phyloP scores from a whole-genome alignment of 2,329 filamentous ascomycete genomes.

The Pyrenochaeta sp. region DNA sequence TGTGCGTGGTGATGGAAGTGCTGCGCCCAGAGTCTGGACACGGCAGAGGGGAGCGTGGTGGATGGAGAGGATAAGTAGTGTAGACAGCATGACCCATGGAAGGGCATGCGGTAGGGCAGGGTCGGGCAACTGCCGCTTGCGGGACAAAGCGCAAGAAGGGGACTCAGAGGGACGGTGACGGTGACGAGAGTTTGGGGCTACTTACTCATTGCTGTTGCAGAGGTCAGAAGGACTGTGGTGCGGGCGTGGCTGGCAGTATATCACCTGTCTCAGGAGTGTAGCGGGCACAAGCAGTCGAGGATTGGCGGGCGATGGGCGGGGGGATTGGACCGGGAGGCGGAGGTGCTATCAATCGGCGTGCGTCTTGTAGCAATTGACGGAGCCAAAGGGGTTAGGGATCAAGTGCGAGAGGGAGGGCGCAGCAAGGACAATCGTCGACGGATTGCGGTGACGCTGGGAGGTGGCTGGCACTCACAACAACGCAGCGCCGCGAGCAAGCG shows the following conservation, averaged over 20 bases:
- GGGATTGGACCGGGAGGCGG: too few relatives aligned
- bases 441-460: neutral
- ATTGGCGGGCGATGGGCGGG: slow-evolving; percentile 4
- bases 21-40: slow-evolving; percentile 5
- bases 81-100: too few relatives aligned
- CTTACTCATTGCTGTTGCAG: slow-evolving; percentile 26
- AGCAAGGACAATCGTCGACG: slow-evolving; percentile 5
- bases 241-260: slow-evolving; percentile 15
- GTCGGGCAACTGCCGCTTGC: slow-evolving; percentile 8
- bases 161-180: slow-evolving; percentile 12
- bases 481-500: too few relatives aligned
- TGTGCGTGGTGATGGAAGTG: slow-evolving; percentile 6
- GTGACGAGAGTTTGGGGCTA: too few relatives aligned
- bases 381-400: neutral
- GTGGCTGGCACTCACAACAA: slow-evolving; percentile 3
- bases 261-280: slow-evolving; percentile 12
- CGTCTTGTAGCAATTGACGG: neutral
- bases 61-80: slow-evolving; percentile 4
- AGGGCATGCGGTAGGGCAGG: slow-evolving; percentile 13
- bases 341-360: neutral
- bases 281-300: slow-evolving; percentile 14
- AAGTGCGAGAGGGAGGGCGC: slow-evolving; percentile 15
- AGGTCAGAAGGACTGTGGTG: slow-evolving; percentile 10
- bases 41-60: neutral
- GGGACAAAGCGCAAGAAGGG: too few relatives aligned